These are phyloP conservation scores for Amanita muscaria DNA, from an alignment of 768 basidiomycete species.

Conservation along the genomic window DNA sequence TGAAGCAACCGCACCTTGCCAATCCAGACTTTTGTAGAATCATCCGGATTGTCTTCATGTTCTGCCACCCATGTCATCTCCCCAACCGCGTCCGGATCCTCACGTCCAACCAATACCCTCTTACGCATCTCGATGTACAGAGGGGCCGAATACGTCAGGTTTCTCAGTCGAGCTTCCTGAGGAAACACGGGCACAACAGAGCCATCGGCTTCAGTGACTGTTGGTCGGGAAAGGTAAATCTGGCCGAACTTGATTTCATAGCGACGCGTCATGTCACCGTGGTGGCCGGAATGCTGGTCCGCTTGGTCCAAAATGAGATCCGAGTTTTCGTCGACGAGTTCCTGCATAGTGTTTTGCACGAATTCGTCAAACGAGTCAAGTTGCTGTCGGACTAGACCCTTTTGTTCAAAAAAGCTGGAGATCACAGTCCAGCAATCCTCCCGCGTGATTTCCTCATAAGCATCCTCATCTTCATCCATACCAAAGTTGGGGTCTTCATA, in stretches of 20 bases:
- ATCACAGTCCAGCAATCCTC: slow-evolving; percentile 96
- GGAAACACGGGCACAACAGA: slow-evolving; percentile 91
- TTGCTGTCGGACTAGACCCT: slow-evolving; percentile 96
- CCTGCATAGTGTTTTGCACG: slow-evolving; percentile 99
- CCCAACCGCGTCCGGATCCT: slow-evolving; percentile 77
- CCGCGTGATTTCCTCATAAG: slow-evolving; percentile 76
- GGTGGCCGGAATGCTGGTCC: slow-evolving; percentile 89
- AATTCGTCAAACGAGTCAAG: slow-evolving; percentile 98
- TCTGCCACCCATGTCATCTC: slow-evolving; percentile 73
- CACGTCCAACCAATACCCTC: slow-evolving; percentile 67
- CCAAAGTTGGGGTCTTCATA: slow-evolving; percentile 56
- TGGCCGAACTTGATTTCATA: slow-evolving; percentile 98
- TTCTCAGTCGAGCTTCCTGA: slow-evolving; percentile 91
- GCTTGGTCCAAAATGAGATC: slow-evolving; percentile 95
- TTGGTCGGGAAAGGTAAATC: slow-evolving; percentile 93
- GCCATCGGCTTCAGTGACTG: slow-evolving; percentile 92
- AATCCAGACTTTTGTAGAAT: slow-evolving; percentile 84
- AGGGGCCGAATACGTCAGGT: slow-evolving; percentile 93
- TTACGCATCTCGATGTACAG: slow-evolving; percentile 95
- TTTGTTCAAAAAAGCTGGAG: slow-evolving; percentile 92
- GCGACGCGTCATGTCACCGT: slow-evolving; percentile 72
- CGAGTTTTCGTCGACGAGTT: slow-evolving; percentile 94
- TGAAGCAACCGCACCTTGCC: slow-evolving; percentile 59
- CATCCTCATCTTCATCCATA: slow-evolving; percentile 45
- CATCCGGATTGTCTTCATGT: slow-evolving; percentile 52